Base-by-base conservation (phyloP, 2,329 filamentous ascomycete species). In the Aspergillus transmontanensis region DNA sequence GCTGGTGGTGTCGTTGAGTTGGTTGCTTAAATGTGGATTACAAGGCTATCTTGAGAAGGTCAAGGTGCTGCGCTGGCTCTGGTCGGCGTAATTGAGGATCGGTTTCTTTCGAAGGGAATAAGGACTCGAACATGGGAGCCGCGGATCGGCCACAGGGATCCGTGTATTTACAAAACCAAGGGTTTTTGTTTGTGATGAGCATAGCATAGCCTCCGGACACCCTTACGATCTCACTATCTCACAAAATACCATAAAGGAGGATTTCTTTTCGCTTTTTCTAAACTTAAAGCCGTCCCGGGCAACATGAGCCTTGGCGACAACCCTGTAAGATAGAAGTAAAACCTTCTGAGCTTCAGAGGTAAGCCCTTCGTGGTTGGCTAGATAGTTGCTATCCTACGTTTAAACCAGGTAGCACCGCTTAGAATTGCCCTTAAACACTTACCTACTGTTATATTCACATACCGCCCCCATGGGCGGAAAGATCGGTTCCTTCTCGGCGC, bases 1-100 rank as follows among this genome's bases (percentile, higher is more conserved):
- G 94, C 94, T 78, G 95, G 95, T 83, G 94, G 94, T 84, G 92
- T 97, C 78, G 86, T 96, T 78, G 93, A 97, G 88, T 88, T 97
- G 81, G 92, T 97, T 79, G 94, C 93, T 84, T 97, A 91, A 87
- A 77, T 72, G 74, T 69, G 71, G 64, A 69, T 46, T 68, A 62
- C 59, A 64, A 59, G 66, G 67, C 71, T 72, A 64, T 69, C 64
- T 69, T 63, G 57, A 68, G 70, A 70, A 70, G 71, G 71, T 66
- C 63, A 68, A 69, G 70, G 70, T 69, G 70, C 69, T 73, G 68
- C 68, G 63, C 68, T 71, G 64, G 66, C 70, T 72, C 69, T 65
- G 65, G 69, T 71, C 72, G 67, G 73, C 71, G 69, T 74, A 69
- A 70, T 66, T 65, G 66, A 72, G 68, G 64, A 69, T 73, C 68